Conservation (phyloP, 2,329 filamentous ascomycete genomes). For the Paraconiothyrium brasiliense region DNA sequence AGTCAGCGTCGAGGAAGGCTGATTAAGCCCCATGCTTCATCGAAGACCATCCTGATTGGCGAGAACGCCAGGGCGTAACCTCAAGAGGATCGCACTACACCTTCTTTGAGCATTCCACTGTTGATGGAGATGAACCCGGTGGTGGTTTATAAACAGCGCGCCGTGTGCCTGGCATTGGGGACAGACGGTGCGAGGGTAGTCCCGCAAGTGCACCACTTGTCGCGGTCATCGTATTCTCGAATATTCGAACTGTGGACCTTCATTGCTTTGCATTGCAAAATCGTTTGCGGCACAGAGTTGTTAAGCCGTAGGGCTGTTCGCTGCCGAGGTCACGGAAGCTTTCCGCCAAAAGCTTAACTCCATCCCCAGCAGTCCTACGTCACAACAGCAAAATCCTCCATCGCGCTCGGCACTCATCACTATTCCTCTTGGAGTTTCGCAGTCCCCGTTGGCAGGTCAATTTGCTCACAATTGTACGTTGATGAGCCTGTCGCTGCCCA, state of each 20-base stretch:
- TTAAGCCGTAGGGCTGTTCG: constrained; percentile 4
- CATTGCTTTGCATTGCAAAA: not conserved
- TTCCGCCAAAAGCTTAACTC: constrained; percentile 9
- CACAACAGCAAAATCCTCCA: constrained; percentile 1
- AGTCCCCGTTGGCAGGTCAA: not conserved
- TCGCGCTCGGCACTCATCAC: not conserved
- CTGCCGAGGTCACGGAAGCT: constrained; percentile 9
- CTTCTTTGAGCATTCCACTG: not conserved
- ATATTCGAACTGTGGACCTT: not conserved
- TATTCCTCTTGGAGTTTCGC: not conserved
- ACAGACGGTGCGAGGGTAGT: constrained; percentile 5
- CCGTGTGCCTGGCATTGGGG: constrained; percentile 1
- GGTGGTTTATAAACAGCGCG: not conserved
- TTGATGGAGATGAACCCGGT: constrained; percentile 1
- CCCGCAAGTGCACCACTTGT: not conserved
- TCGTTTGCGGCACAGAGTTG: not conserved
- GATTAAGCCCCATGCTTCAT: constrained; percentile 3
- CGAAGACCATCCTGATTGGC: not conserved
- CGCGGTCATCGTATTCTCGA: not conserved
- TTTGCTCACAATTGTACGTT: too few relatives aligned
- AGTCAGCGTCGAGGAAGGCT: not conserved
- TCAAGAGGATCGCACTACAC: not conserved
- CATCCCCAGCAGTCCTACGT: not conserved
- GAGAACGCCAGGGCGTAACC: not conserved
- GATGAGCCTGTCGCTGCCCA: not conserved